Conservation (phyloP, 1,139 yeast genomes). For the Yamadazyma friedrichii region DNA sequence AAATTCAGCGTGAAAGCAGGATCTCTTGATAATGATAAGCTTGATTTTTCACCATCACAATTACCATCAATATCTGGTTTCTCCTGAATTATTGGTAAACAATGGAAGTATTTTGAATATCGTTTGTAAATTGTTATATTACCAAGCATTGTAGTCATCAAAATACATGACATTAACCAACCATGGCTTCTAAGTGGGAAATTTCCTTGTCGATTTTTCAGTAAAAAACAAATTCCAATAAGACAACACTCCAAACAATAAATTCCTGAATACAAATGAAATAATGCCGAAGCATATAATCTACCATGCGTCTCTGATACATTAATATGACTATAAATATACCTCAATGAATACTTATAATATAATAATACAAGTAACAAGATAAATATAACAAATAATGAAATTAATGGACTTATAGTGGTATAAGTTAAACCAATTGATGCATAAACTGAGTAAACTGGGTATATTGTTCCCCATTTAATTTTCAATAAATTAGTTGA, state of each 20-base stretch:
- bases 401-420: conserved; percentile 74
- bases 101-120: conserved; percentile 26
- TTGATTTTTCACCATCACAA: conserved; percentile 1
- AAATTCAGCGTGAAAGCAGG: conserved; percentile 14
- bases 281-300: conserved; percentile 69
- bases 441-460: conserved; percentile 72
- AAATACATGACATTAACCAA: conserved; percentile 42
- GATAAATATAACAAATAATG: conserved; percentile 59
- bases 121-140: conserved; percentile 32
- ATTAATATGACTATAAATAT: conserved; percentile 48
- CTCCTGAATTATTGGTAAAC: conserved; percentile 28
- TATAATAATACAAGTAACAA: conserved; percentile 58
- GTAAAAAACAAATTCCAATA: conserved; percentile 69
- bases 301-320: conserved; percentile 67
- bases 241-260: conserved; percentile 78
- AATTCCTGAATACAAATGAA: conserved; percentile 75
- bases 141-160: conserved; percentile 35
- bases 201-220: conserved; percentile 42
- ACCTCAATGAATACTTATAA: conserved; percentile 66
- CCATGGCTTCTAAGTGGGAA: conserved; percentile 40
- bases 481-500: conserved; percentile 43
- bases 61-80: background rate
- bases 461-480: conserved; percentile 78
- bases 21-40: background rate
- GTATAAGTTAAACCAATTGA: conserved; percentile 76